Evolutionary conservation across 2,329 filamentous ascomycete species (phyloP), one percentile per base, ranked within the genome.

Genomic region (Seiridium unicorne): DNA sequence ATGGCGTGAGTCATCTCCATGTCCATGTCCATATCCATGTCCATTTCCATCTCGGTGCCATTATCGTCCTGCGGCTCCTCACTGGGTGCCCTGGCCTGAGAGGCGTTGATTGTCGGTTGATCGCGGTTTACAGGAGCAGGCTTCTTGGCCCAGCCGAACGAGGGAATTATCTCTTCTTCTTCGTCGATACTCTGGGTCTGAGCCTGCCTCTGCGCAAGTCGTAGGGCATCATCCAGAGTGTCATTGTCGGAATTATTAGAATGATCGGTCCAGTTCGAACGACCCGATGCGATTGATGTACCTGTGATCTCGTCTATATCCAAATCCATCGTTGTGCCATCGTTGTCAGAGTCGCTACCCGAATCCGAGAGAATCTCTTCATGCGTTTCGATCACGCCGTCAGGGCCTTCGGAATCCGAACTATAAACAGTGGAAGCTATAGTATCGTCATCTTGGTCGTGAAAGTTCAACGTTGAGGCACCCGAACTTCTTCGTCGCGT

Each of bases 381-480:
- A 5, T 82, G 79, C n/a, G 83, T 77, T 61, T 86, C 84, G 26
- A 82, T 81, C 1, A 84, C 75, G 10, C 76, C 81, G 66, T 85
- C 84, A 31, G 79, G 83, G 59, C 77, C 75, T 64, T 88, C 85
- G 3, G 84, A 84, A 66, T 87, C 84, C 34, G 85, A 87, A 64
- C 92, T 94, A 69, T 91, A 89, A 7, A 93, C 86, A 60, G 90
- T 95, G 0, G 92, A 95, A 11, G 91, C 92, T 60, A 89, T 83
- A 4, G 84, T 86, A 59, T 88, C 82, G 55, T 90, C 85, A 18
- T 89, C 87, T 1, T 82, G 82, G 62, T 89, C 84, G 67, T 88
- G 85, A 68, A 89, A 87, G 67, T 87, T 84, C 72, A 86, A 81
- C 0, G 84, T 80, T 5, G 86, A 81, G n/a, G 87, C 84, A 1